Evolutionary conservation across 202 grass and related monocot species (phyloP).

Genomic region (Cymbopogon flexuosus): DNA sequence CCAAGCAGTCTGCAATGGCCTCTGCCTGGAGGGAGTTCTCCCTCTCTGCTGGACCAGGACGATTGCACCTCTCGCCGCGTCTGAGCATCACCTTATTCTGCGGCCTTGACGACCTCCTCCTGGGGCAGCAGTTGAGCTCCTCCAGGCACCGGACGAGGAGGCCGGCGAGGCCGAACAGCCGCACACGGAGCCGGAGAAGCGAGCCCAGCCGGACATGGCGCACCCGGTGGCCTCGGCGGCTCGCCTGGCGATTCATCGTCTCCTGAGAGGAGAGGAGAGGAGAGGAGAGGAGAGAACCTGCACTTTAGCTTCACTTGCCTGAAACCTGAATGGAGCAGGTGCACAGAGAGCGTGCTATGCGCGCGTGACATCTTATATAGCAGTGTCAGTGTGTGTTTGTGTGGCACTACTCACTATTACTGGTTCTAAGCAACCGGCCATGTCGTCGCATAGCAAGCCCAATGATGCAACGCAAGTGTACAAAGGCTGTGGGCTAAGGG

Average conservation of each 20-base stretch:
- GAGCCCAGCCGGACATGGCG: conserved; percentile 43
- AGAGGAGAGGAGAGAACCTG: not conserved
- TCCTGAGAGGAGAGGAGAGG: not conserved
- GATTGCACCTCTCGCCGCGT: not conserved
- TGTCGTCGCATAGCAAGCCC: not conserved
- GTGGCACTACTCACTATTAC: not conserved
- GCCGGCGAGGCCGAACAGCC: conserved; percentile 37
- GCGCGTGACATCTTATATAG: conserved; percentile 17
- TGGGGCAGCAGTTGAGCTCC: conserved; percentile 51
- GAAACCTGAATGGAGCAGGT: conserved; percentile 28
- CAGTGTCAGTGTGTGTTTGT: not conserved
- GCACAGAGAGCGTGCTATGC: not conserved
- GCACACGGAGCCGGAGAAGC: conserved; percentile 51
- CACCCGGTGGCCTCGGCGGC: conserved; percentile 31
- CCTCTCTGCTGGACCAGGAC: conserved; percentile 12
- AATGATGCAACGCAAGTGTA: conserved; percentile 12
- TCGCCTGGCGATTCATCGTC: conserved; percentile 28
- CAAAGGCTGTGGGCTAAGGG: conserved; percentile 7
- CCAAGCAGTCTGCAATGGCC: conserved; percentile 68
- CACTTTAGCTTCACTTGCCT: not conserved
- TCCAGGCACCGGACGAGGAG: conserved; percentile 40
- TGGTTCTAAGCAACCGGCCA: not conserved
- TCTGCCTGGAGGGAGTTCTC: conserved; percentile 51
- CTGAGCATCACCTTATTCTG: not conserved
- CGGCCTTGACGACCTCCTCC: not conserved